Conservation (phyloP, 2,329 filamentous ascomycete species). For the Furcasterigmium sp. region DNA sequence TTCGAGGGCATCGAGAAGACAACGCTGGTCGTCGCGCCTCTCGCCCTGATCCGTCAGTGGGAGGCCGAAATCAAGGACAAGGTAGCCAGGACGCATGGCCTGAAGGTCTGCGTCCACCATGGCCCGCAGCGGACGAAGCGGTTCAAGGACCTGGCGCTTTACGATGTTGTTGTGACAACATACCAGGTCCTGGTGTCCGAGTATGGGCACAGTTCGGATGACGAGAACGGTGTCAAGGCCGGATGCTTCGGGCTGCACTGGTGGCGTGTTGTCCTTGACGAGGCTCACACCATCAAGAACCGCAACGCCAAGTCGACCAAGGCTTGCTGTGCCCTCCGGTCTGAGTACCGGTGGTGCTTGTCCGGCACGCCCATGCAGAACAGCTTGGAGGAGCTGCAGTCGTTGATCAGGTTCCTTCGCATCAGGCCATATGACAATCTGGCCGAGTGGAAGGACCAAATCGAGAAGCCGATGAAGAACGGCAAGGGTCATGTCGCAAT, state of each 20-base stretch:
- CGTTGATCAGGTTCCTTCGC: slow-evolving; percentile 83
- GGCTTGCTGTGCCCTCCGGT: slow-evolving; percentile 77
- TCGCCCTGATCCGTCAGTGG: slow-evolving; percentile 96
- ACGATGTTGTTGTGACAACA: slow-evolving; percentile 95
- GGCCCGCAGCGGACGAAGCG: slow-evolving; percentile 80
- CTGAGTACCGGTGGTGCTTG: slow-evolving; percentile 91
- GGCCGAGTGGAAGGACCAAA: slow-evolving; percentile 83
- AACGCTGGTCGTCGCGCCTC: slow-evolving; percentile 86
- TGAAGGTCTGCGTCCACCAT: slow-evolving; percentile 87
- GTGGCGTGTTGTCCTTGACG: slow-evolving; percentile 93
- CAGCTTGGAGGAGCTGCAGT: slow-evolving; percentile 93
- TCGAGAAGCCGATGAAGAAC: slow-evolving; percentile 83
- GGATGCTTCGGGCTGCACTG: slow-evolving; percentile 90
- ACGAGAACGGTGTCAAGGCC: slow-evolving; percentile 57
- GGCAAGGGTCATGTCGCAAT: slow-evolving; percentile 88
- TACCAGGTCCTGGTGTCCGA: slow-evolving; percentile 95
- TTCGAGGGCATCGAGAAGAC: slow-evolving; percentile 65
- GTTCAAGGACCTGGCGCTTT: slow-evolving; percentile 69
- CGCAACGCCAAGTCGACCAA: slow-evolving; percentile 93
- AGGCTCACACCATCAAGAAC: slow-evolving; percentile 98
- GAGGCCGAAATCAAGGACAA: slow-evolving; percentile 87
- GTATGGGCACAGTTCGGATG: slow-evolving; percentile 63
- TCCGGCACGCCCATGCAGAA: slow-evolving; percentile 98
- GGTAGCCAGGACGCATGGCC: slow-evolving; percentile 60
- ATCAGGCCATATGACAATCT: slow-evolving; percentile 90